A percentile compares a stretch with the other conserved stretches of the same genome.
These are phyloP conservation scores for Hygrophila difformis DNA, from an alignment of 257 asterid species.

Conservation along the genomic window DNA sequence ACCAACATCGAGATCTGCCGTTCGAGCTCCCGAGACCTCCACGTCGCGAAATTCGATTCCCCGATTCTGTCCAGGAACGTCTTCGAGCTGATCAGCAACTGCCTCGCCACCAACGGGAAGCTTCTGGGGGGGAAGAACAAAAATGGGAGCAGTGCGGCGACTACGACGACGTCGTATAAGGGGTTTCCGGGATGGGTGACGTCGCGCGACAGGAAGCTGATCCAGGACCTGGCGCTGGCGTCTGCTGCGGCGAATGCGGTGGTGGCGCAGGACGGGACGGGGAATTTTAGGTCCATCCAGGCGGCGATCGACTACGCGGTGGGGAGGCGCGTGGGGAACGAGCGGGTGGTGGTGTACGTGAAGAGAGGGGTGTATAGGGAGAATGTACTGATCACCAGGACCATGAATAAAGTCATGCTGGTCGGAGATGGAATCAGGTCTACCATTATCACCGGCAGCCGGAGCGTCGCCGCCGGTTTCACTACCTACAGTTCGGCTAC, in stretches of 20 bases:
- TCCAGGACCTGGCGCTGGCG: slow-evolving; percentile 36
- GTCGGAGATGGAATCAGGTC: slow-evolving; percentile 66
- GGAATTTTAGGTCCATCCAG: slow-evolving; percentile 59
- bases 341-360: slow-evolving; percentile 57
- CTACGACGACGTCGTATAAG: slow-evolving; percentile 9
- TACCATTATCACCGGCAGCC: slow-evolving; percentile 71
- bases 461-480: slow-evolving; percentile 63
- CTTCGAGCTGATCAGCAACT: slow-evolving; percentile 55
- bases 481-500: slow-evolving; percentile 88
- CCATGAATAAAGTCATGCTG: slow-evolving; percentile 69
- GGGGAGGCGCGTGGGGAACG: slow-evolving; percentile 45
- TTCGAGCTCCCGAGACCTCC: slow-evolving; percentile 52
- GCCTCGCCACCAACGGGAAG: slow-evolving; percentile 52
- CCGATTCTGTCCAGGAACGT: slow-evolving; percentile 56
- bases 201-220: slow-evolving; percentile 32
- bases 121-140: slow-evolving; percentile 28
- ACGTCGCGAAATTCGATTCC: slow-evolving; percentile 47
- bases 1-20: slow-evolving; percentile 71
- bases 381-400: slow-evolving; percentile 43
- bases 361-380: slow-evolving; percentile 68
- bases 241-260: slow-evolving; percentile 43
- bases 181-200: slow-evolving; percentile 61
- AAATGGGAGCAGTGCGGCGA: slow-evolving; percentile 32
- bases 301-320: slow-evolving; percentile 59
- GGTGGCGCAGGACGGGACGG: slow-evolving; percentile 66